phyloP scores from a whole-genome alignment of 2,329 filamentous ascomycete species.

The Didymella glomerata region DNA sequence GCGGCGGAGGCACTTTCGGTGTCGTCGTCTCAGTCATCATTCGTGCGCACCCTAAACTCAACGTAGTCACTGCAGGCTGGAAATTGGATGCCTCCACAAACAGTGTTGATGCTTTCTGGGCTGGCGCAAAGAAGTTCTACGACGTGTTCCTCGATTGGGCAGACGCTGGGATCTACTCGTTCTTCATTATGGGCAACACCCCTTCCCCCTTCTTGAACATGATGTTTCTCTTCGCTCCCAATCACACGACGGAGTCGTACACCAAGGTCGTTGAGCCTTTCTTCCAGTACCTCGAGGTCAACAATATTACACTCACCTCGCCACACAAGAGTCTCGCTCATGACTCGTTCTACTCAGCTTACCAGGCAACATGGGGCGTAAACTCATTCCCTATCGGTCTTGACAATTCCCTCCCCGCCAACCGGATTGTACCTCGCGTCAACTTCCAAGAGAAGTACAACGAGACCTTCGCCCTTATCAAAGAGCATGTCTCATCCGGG shows the following conservation, averaged over 20 bases:
- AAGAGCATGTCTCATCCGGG: slow-evolving; percentile 25
- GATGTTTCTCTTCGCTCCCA: not conserved
- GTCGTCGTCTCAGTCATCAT: not conserved
- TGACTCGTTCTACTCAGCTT: slow-evolving; percentile 28
- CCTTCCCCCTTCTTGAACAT: slow-evolving; percentile 1
- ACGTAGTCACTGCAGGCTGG: not conserved
- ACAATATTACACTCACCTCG: slow-evolving; percentile 33
- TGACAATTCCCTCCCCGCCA: not conserved
- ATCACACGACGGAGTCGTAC: not conserved
- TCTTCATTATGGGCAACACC: slow-evolving; percentile 5
- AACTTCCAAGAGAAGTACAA: slow-evolving; percentile 39
- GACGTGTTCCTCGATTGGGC: not conserved
- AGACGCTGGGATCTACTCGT: not conserved
- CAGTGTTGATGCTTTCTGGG: not conserved
- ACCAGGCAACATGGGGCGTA: slow-evolving; percentile 32
- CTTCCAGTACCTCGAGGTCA: slow-evolving; percentile 7
- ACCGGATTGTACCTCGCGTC: slow-evolving; percentile 35
- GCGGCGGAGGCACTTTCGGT: not conserved
- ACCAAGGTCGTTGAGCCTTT: not conserved
- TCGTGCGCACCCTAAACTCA: not conserved
- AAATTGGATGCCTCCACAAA: not conserved
- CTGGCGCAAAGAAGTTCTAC: not conserved
- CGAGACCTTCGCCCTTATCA: slow-evolving; percentile 53
- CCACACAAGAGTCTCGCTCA: slow-evolving; percentile 33
- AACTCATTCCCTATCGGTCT: slow-evolving; percentile 21